Conservation (phyloP, 139 green algal genomes). For the Trebouxia sp. region DNA sequence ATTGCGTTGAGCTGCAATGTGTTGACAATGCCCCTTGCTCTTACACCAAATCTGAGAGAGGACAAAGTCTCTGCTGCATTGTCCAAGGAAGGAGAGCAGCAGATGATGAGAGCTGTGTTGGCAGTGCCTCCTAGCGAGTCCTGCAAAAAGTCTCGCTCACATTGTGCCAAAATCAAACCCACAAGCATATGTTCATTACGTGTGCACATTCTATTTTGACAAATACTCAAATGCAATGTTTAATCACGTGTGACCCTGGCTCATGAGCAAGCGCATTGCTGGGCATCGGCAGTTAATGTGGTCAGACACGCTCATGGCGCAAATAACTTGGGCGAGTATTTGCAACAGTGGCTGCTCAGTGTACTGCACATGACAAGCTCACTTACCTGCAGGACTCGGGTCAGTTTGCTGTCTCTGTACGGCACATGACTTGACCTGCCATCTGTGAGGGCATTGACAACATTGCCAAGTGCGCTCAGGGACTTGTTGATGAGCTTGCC, state of each 20-base stretch:
- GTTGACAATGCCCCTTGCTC: conserved; percentile 65
- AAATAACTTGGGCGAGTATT: no score
- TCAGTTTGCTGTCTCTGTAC: conserved; percentile 68
- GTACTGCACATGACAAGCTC: not conserved
- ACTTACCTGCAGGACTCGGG: conserved; percentile 28
- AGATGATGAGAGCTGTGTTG: conserved; percentile 78
- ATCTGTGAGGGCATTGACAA: conserved; percentile 79
- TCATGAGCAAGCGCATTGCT: no score
- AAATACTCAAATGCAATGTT: no score
- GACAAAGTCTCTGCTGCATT: conserved; percentile 79
- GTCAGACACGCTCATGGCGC: no score
- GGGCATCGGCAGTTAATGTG: no score
- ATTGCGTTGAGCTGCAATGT: conserved; percentile 38
- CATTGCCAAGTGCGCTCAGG: conserved; percentile 71
- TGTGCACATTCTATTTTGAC: not conserved
- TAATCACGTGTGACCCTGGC: no score
- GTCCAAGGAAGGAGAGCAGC: conserved; percentile 63
- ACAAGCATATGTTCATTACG: conserved; percentile 43
- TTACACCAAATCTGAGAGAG: conserved; percentile 65
- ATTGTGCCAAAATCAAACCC: no score
- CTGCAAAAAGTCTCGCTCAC: conserved; percentile 48
- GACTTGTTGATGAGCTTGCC: conserved; percentile 84
- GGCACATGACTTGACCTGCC: conserved; percentile 53
- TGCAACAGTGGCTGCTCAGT: no score
- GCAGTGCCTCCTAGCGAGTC: conserved; percentile 75